Conservation (phyloP, 441 rosid species). For the Erysimum cheiri region DNA sequence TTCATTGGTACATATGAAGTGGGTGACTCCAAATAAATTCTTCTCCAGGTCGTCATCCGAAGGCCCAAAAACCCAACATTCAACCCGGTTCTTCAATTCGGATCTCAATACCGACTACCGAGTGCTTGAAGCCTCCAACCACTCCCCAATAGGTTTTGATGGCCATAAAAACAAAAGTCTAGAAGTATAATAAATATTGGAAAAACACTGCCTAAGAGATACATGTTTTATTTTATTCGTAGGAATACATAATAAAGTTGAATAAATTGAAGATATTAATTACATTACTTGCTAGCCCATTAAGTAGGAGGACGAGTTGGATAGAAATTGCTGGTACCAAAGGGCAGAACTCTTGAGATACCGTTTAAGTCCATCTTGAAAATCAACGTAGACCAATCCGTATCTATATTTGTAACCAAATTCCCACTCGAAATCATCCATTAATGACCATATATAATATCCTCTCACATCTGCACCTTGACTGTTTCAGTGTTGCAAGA, state of each 20-base stretch:
- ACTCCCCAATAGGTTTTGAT: background rate
- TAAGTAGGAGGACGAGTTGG: background rate
- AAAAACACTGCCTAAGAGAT: background rate
- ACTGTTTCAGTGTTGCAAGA: slow-evolving; percentile 3
- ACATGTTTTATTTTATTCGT: background rate
- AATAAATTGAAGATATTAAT: background rate
- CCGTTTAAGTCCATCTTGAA: slow-evolving; percentile 19
- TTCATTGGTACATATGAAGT: background rate
- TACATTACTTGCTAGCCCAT: background rate
- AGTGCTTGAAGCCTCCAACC: background rate
- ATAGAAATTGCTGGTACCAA: slow-evolving; percentile 27
- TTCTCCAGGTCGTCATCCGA: background rate
- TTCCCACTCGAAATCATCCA: slow-evolving; percentile 36
- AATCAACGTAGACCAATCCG: slow-evolving; percentile 34
- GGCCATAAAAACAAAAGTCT: too few relatives aligned
- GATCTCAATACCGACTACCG: too few relatives aligned
- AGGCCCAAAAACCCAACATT: background rate
- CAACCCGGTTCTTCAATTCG: background rate
- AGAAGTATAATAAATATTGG: background rate
- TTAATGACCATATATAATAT: slow-evolving; percentile 35
- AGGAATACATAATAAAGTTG: background rate
- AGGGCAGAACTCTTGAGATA: slow-evolving; percentile 32
- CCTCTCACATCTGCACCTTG: slow-evolving; percentile 36
- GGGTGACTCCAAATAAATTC: background rate
- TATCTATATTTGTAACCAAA: slow-evolving; percentile 27